Percentiles rank a stretch among this genome's conserved stretches.
Conservation (phyloP, 1,139 yeast genomes). For the Pneumocystis wakefieldiae region DNA sequence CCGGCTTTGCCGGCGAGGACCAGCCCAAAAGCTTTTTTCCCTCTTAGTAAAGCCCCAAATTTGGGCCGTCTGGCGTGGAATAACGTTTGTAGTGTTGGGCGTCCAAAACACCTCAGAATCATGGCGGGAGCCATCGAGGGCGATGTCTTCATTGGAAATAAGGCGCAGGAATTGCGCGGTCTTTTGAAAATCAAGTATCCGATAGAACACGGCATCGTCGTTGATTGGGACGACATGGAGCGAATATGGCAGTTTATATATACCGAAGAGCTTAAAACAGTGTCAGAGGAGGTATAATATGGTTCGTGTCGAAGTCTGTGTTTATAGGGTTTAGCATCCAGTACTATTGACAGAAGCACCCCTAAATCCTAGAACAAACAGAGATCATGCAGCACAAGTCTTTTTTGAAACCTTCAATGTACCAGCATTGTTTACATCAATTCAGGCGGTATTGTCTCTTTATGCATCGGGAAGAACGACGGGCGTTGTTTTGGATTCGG, state of each 20-base stretch:
- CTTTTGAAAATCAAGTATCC: conserved; percentile 57
- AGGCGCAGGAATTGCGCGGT: conserved; percentile 66
- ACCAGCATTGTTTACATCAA: conserved; percentile 73
- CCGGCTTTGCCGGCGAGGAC: conserved; percentile 90
- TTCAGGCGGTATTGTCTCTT: conserved; percentile 71
- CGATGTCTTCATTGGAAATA: conserved; percentile 53
- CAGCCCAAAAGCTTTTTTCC: conserved; percentile 47
- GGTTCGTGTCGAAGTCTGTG: too few species aligned
- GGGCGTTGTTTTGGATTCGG: conserved; percentile 76
- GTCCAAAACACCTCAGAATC: conserved; percentile 67
- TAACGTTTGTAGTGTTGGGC: conserved; percentile 38
- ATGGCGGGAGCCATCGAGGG: conserved; percentile 69
- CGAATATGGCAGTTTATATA: conserved; percentile 54
- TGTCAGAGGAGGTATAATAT: conserved; percentile 35
- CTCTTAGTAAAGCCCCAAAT: conserved; percentile 24
- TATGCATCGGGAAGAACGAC: conserved; percentile 87
- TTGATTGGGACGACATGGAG: conserved; percentile 80
- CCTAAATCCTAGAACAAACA: conserved; percentile 53
- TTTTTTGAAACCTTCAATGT: conserved; percentile 70
- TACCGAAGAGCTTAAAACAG: conserved; percentile 45
- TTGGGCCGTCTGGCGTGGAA: neutral
- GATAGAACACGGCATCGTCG: conserved; percentile 65
- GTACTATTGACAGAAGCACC: conserved; percentile 82
- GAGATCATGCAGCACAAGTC: conserved; percentile 61
- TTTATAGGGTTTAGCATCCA: conserved; percentile 42